Conservation (phyloP, 495 filamentous ascomycete species). For the Elasticomyces elasticus region DNA sequence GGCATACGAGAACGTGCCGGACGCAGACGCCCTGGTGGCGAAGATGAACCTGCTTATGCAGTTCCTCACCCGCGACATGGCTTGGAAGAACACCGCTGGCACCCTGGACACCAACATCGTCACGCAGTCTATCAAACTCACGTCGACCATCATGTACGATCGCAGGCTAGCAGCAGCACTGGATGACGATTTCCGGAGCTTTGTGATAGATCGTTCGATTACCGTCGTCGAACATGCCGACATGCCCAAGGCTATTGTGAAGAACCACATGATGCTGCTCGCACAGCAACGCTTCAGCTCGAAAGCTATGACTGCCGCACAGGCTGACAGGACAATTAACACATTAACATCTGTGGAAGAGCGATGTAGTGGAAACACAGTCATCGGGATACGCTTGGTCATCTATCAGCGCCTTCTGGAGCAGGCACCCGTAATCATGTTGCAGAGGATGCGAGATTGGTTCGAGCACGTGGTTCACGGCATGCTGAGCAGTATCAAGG, state of each 20-base stretch:
- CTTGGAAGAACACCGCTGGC: slow-evolving; percentile 10
- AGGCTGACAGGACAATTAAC: slow-evolving; percentile 55
- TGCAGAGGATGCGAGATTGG: slow-evolving; percentile 54
- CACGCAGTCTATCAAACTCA: slow-evolving; percentile 64
- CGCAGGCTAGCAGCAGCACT: slow-evolving; percentile 52
- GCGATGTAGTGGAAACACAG: slow-evolving; percentile 63
- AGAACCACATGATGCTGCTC: slow-evolving; percentile 66
- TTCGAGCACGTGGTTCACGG: slow-evolving; percentile 69
- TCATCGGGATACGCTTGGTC: slow-evolving; percentile 59
- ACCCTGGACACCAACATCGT: slow-evolving; percentile 48
- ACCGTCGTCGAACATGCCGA: slow-evolving; percentile 51
- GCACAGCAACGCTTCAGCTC: slow-evolving; percentile 64
- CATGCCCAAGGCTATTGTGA: slow-evolving; percentile 64
- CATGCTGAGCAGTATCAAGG: slow-evolving; percentile 66
- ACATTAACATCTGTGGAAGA: slow-evolving; percentile 62
- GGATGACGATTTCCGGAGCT: slow-evolving; percentile 65
- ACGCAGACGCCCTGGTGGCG: slow-evolving; percentile 59
- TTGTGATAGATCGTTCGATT: slow-evolving; percentile 70
- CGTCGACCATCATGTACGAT: slow-evolving; percentile 61
- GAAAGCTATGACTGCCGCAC: slow-evolving; percentile 60
- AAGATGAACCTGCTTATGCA: slow-evolving; percentile 65
- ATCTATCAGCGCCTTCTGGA: slow-evolving; percentile 66
- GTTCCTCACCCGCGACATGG: slow-evolving; percentile 66
- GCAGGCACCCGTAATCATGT: slow-evolving; percentile 59
- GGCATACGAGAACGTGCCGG: slow-evolving; percentile 58